Base-by-base conservation (phyloP, 768 basidiomycete genomes). In the Clavulina sp. region DNA sequence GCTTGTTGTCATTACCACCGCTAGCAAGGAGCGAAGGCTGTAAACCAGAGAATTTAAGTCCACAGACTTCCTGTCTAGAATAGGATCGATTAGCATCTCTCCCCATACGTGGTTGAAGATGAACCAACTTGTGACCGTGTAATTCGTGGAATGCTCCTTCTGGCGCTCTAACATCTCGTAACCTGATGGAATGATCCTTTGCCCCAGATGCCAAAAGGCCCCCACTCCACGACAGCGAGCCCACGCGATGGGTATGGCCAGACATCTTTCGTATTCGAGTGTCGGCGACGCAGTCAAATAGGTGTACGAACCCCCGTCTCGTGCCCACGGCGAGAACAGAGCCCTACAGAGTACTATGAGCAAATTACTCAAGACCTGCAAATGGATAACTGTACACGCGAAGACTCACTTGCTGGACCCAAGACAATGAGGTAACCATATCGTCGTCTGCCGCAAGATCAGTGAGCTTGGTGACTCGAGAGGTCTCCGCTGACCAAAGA, bases 1-100 rank as follows among this genome's bases (percentile, higher is more conserved):
- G 85, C 68, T 96, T 96, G 68, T 99, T 99, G 66, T 99, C 93
- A 63, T 99, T 99, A 0, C 93, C 93, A 2, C 93, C 93, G 57
- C 84, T 88, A 2, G 93, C 93, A 3, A 99, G 74, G 29, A 72
- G 72, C 5, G 79, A 79, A 5, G 73, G 70, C 26, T 69, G 70
- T 29, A 62, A 59, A 9, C 73, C 70, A 60, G 81, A 89, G 93
- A 92, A 99, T 53, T 85, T 81, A 41, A 99, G 66, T 2, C 93
- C 93, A 62, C 93, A 99, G 1, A 99, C 91, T 63, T 97, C 93
- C 61, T 99, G 95, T 26, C 81, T 62, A 55, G 69, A 68, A 0
- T 63, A 65, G 0, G 63, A 53, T 46, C 24, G 43, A 28, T 46
- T 24, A 16, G 26, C n/a, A 26, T 16, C 13, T 13, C 43, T 9